Conservation (phyloP, 2,329 filamentous ascomycete species). For the Aspergillus ochraceus region DNA sequence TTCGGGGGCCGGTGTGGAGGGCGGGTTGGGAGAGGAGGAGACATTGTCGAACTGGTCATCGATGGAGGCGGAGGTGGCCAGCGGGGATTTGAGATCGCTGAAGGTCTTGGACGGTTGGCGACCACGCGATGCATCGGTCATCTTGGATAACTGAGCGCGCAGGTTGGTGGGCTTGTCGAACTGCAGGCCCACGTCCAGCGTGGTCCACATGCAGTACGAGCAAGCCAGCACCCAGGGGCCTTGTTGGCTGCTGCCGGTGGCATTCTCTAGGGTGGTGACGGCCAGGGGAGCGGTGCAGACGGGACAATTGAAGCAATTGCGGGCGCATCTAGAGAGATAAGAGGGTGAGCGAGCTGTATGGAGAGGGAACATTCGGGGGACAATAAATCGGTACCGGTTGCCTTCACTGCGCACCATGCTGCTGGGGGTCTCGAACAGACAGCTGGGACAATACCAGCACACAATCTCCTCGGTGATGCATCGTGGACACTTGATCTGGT, state of each 20-base stretch:
- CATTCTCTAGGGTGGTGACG: slow-evolving; percentile 68
- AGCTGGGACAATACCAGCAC: slow-evolving; percentile 93
- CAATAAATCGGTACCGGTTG: slow-evolving; percentile 65
- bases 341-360: neutral
- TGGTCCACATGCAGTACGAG: slow-evolving; percentile 90
- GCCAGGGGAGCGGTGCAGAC: slow-evolving; percentile 79
- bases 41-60: slow-evolving; percentile 29
- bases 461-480: slow-evolving; percentile 93
- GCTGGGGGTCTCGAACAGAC: slow-evolving; percentile 92
- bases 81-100: slow-evolving; percentile 37
- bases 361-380: slow-evolving; percentile 5
- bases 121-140: slow-evolving; percentile 54
- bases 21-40: slow-evolving; percentile 33
- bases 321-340: slow-evolving; percentile 69
- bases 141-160: slow-evolving; percentile 71
- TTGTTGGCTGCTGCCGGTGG: slow-evolving; percentile 38
- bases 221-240: slow-evolving; percentile 79
- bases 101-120: slow-evolving; percentile 42
- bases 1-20: slow-evolving; percentile 11
- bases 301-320: slow-evolving; percentile 95
- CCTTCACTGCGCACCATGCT: slow-evolving; percentile 90
- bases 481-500: slow-evolving; percentile 89
- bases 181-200: slow-evolving; percentile 81
- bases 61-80: slow-evolving; percentile 37
- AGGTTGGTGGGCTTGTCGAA: slow-evolving; percentile 90